Evolutionary conservation across 306 rosid genomes (phyloP).

Genomic region (Abrus pulchellus): DNA sequence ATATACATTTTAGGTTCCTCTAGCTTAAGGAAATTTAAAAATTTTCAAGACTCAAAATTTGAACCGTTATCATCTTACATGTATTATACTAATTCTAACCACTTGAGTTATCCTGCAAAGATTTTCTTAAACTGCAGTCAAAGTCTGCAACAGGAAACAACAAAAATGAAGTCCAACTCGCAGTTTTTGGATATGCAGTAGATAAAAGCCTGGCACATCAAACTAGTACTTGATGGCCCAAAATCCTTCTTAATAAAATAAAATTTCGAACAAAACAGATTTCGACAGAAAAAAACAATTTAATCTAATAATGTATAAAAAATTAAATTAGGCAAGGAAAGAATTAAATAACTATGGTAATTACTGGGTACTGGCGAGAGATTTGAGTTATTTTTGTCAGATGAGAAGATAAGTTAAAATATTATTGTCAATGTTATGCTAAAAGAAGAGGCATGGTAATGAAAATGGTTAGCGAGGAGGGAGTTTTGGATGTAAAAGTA

Average conservation of each 20-base stretch:
- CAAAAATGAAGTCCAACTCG: not conserved
- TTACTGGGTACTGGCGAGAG: not conserved
- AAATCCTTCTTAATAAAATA: conserved; percentile 17
- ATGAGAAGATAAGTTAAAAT: too few species aligned
- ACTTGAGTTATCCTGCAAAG: too few species aligned
- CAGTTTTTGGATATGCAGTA: conserved; percentile 19
- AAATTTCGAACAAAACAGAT: not conserved
- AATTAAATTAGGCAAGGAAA: not conserved
- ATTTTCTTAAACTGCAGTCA: too few species aligned
- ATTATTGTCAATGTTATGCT: too few species aligned
- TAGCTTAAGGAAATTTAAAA: too few species aligned
- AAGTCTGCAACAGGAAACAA: too few species aligned
- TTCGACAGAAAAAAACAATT: not conserved
- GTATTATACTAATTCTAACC: too few species aligned
- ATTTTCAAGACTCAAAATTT: too few species aligned
- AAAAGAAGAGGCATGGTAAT: too few species aligned
- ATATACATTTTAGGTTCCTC: too few species aligned
- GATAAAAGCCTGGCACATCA: conserved; percentile 25
- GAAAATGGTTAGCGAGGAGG: not conserved
- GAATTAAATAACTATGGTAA: not conserved
- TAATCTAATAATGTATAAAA: not conserved
- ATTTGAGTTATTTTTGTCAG: too few species aligned
- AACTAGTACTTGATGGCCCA: not conserved
- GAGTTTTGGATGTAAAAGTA: not conserved
- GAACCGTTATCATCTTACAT: too few species aligned